These are phyloP conservation scores for Neurospora sp. DNA, from an alignment of 495 filamentous ascomycete species.

Conservation along the genomic window DNA sequence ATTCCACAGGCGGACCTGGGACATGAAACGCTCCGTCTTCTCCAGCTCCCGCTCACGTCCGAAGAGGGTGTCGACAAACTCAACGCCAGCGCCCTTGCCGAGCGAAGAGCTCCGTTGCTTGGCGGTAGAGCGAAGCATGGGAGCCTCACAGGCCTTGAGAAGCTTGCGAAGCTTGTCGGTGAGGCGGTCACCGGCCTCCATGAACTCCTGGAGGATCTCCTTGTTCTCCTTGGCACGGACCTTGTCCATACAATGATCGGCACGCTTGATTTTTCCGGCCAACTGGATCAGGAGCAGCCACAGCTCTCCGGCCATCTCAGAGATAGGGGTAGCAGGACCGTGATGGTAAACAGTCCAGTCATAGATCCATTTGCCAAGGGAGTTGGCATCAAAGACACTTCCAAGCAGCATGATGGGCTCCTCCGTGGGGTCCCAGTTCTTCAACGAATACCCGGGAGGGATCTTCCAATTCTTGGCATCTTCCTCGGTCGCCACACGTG, in stretches of 20 bases:
- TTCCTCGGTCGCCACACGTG: constrained; percentile 70
- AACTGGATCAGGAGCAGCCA: constrained; percentile 94
- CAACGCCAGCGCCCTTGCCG: constrained; percentile 85
- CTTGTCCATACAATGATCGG: constrained; percentile 67
- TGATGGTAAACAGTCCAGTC: constrained; percentile 98
- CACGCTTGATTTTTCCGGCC: constrained; percentile 90
- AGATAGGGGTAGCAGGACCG: constrained; percentile 74
- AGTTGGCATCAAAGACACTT: constrained; percentile 96
- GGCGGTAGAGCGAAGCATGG: constrained; percentile 58
- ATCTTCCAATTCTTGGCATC: constrained; percentile 76
- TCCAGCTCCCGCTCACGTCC: constrained; percentile 86
- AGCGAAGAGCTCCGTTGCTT: constrained; percentile 61
- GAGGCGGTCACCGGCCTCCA: constrained; percentile 81
- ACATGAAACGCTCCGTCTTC: constrained; percentile 92
- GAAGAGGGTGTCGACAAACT: constrained; percentile 96
- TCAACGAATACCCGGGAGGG: constrained; percentile 84
- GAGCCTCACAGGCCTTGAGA: constrained; percentile 82
- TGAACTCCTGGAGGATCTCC: constrained; percentile 83
- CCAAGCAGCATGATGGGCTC: constrained; percentile 86
- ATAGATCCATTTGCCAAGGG: constrained; percentile 97
- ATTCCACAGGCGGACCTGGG: constrained; percentile 83
- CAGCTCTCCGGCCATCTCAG: constrained; percentile 86
- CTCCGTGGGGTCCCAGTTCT: constrained; percentile 97
- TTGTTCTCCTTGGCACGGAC: constrained; percentile 62
- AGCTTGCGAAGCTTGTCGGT: constrained; percentile 80